A percentile compares a stretch with the other conserved stretches of the same genome.
Evolutionary conservation across 768 basidiomycete species (phyloP).

Genomic region (Naematelia aurantialba): DNA sequence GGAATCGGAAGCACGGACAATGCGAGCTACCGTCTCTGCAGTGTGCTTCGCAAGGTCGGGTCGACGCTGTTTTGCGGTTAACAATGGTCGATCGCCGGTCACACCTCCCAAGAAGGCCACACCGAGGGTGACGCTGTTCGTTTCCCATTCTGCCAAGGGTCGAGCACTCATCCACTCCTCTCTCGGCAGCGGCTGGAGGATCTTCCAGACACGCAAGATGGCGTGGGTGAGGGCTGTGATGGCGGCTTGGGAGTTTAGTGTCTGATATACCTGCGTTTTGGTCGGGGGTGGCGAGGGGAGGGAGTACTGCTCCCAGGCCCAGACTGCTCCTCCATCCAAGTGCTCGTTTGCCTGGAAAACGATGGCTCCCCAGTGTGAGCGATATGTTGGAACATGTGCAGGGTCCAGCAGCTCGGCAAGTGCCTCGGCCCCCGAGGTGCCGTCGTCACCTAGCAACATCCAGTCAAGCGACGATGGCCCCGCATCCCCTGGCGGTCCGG

Average conservation of each 20-base stretch:
- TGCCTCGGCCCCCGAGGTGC: constrained; percentile 17
- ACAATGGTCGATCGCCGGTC: constrained; percentile 34
- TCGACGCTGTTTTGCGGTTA: constrained; percentile 24
- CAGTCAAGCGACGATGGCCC: constrained; percentile 47
- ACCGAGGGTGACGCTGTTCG: constrained; percentile 12
- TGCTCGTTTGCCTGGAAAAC: constrained; percentile 44
- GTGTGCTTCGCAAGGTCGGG: constrained; percentile 26
- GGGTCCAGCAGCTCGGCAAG: constrained; percentile 12
- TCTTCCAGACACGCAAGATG: constrained; percentile 20
- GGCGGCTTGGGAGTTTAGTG: constrained; percentile 29
- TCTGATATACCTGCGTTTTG: constrained; percentile 41
- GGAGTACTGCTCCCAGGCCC: constrained; percentile 45
- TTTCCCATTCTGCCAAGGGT: constrained; percentile 11
- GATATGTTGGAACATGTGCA: constrained; percentile 3
- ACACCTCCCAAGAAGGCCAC: constrained; percentile 25
- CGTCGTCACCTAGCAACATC: constrained; percentile 40
- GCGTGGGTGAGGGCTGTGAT: constrained; percentile 31
- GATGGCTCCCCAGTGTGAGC: constrained; percentile 41
- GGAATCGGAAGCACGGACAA: constrained; percentile 35
- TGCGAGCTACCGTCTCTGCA: constrained; percentile 26
- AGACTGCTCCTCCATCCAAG: constrained; percentile 41
- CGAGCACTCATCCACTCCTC: constrained; percentile 17
- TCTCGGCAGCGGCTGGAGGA: constrained; percentile 3
- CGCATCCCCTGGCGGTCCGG: constrained; percentile 45
- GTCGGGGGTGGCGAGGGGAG: constrained; percentile 29